Conservation (phyloP, 805 yeast species). For the Vanderwaltozyma yarrowii region DNA sequence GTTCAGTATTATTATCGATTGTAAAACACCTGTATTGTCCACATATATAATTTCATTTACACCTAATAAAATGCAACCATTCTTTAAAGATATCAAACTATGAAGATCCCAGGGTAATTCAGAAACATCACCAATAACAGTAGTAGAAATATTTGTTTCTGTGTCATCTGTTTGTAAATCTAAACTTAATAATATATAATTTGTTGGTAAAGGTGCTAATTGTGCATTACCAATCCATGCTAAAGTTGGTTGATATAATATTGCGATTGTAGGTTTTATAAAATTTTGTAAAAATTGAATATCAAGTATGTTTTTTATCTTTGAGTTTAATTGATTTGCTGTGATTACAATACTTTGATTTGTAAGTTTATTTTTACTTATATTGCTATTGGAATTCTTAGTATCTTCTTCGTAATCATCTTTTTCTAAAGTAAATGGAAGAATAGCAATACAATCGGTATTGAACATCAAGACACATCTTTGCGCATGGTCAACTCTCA, state of each 20-base stretch:
- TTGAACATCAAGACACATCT: slow-evolving; percentile 48
- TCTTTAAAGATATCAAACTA: slow-evolving; percentile 49
- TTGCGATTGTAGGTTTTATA: slow-evolving; percentile 72
- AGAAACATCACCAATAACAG: slow-evolving; percentile 55
- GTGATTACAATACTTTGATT: slow-evolving; percentile 45
- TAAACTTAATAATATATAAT: slow-evolving; percentile 33
- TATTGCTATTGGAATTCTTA: slow-evolving; percentile 3
- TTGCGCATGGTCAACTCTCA: slow-evolving; percentile 53
- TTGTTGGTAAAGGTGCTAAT: slow-evolving; percentile 14
- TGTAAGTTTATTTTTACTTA: slow-evolving; percentile 2
- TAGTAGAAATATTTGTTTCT: slow-evolving; percentile 24
- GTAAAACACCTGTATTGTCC: slow-evolving; percentile 49
- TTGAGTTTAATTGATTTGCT: slow-evolving; percentile 45
- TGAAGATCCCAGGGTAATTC: slow-evolving; percentile 69
- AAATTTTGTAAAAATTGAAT: slow-evolving; percentile 63
- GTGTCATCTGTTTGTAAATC: slow-evolving; percentile 12
- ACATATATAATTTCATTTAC: slow-evolving; percentile 68
- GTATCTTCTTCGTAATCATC: slow-evolving; percentile 32
- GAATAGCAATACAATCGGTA: slow-evolving; percentile 58
- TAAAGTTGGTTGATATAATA: slow-evolving; percentile 45
- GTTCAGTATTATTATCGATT: slow-evolving; percentile 22
- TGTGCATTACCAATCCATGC: slow-evolving; percentile 64
- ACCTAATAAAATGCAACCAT: slow-evolving; percentile 62
- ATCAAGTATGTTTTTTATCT: slow-evolving; percentile 56
- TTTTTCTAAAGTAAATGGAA: slow-evolving; percentile 41